These are phyloP conservation scores for Pharus latifolius DNA, from an alignment of 176 grass and related monocot genomes.

Conservation along the genomic window DNA sequence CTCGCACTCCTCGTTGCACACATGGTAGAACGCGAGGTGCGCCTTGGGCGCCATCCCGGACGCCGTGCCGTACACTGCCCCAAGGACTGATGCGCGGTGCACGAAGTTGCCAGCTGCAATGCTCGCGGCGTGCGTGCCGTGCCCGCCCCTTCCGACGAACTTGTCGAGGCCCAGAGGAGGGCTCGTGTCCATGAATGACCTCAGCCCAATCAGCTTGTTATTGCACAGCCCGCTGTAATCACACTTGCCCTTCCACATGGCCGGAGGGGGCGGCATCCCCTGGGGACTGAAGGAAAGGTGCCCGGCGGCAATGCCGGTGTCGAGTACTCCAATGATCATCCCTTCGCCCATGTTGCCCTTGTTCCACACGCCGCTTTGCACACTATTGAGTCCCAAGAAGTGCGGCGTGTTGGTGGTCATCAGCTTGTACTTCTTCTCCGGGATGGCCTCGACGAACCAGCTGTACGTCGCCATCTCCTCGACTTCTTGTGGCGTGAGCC, in stretches of 20 bases:
- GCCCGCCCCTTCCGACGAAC: neutral
- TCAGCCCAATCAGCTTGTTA: slow-evolving; percentile 35
- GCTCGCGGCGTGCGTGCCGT: too few relatives aligned
- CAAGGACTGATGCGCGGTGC: neutral
- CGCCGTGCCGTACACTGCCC: neutral
- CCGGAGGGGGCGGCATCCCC: slow-evolving; percentile 17
- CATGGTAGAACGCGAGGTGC: slow-evolving; percentile 33
- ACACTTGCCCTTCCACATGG: slow-evolving; percentile 38
- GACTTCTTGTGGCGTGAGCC: slow-evolving; percentile 22
- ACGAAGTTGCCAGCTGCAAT: too few relatives aligned
- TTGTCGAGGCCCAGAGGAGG: neutral
- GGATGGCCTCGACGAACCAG: slow-evolving; percentile 29
- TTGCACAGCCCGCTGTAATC: slow-evolving; percentile 22
- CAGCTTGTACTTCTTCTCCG: slow-evolving; percentile 17
- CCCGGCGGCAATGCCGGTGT: neutral
- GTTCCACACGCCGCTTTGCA: slow-evolving; percentile 12
- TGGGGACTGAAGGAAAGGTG: neutral
- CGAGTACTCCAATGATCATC: slow-evolving; percentile 30
- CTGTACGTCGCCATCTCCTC: neutral
- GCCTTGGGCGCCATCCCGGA: slow-evolving; percentile 21
- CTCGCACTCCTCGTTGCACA: slow-evolving; percentile 6
- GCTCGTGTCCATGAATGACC: slow-evolving; percentile 17
- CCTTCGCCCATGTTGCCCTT: slow-evolving; percentile 26
- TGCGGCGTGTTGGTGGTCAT: slow-evolving; percentile 1
- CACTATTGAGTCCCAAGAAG: neutral